A percentile compares a stretch with the other conserved stretches of the same genome.
Evolutionary conservation across 1,284 basidiomycete genomes (phyloP).

Genomic region (Hypsizygus ulmarius): DNA sequence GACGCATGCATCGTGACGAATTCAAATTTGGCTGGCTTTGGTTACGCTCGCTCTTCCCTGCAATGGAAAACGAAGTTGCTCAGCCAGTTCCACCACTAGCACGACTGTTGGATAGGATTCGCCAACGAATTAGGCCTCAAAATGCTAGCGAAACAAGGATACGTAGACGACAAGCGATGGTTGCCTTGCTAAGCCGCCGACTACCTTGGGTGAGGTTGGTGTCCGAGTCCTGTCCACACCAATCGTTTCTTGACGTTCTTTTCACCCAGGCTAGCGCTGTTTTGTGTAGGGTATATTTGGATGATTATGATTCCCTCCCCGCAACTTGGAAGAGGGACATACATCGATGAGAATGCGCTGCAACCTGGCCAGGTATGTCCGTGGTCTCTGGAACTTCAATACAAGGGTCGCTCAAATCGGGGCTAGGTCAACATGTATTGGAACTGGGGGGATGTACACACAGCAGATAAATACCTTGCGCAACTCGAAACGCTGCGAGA

Average conservation of each 20-base stretch:
- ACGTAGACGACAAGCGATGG: constrained; percentile 36
- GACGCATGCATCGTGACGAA: too few relatives aligned
- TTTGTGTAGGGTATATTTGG: constrained; percentile 71
- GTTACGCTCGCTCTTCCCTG: not conserved
- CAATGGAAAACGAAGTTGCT: not conserved
- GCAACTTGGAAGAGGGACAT: constrained; percentile 64
- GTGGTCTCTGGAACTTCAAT: not conserved
- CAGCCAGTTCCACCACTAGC: constrained; percentile 6
- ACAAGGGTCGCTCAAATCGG: not conserved
- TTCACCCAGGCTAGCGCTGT: constrained; percentile 45
- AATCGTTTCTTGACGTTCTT: constrained; percentile 4
- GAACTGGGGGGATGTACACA: constrained; percentile 85
- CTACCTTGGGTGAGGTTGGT: constrained; percentile 35
- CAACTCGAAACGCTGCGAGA: constrained; percentile 64
- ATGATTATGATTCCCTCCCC: constrained; percentile 68
- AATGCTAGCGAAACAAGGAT: constrained; percentile 37
- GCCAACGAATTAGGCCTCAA: constrained; percentile 8
- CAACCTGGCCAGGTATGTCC: constrained; percentile 77
- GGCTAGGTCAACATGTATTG: constrained; percentile 86
- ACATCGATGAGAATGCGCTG: constrained; percentile 92
- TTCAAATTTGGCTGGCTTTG: too few relatives aligned
- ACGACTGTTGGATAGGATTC: constrained; percentile 7
- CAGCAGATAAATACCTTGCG: constrained; percentile 75
- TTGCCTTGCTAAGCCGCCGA: constrained; percentile 28
- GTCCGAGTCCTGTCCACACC: constrained; percentile 8